Evolutionary conservation across 1,284 basidiomycete species (phyloP), one percentile per base, ranked within the genome.

Genomic region (Ceratobasidium sp.): DNA sequence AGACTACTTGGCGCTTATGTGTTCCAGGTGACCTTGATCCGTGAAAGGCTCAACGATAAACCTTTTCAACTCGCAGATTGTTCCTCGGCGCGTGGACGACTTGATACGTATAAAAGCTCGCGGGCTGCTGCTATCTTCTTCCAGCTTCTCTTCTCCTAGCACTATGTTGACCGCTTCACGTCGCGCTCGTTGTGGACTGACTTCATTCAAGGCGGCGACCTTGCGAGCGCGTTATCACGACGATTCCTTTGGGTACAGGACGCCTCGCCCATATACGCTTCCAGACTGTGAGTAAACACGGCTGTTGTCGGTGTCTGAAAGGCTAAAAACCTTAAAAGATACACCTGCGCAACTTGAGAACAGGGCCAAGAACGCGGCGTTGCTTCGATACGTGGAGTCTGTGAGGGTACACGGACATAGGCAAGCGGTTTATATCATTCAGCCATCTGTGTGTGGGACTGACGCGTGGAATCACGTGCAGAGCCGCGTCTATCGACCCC

Each of bases 381-480:
- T 97, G 16, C 85, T 97, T 48, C 92, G 96, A 55, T 96, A 96
- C 82, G 94, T 96, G 18, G 96, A 97, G 83, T 92, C 93, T 12
- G 89, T 96, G 80, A 89, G 96, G 33, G 79, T 83, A 50, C 86
- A 87, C 81, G 85, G 84, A 0, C 85, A 86, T 75, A 77, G 48
- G 54, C 33, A 77, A 69, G 66, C 68, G 2, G 66, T 23, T 50
- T 44, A 35, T 23, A 27, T 46, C 46, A 38, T 27, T 16, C n/a
- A 14, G 78, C 41, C 60, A 18, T 3, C 57, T 5, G 20, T 18
- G 44, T 55, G 35, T 54, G 66, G 38, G 38, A 60, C 69, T 71
- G 23, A 59, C 50, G 38, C 60, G 35, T 20, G 38, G 73, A 71
- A 90, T 88, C 0, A 93, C 94, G 81, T 93, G 93, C 27, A 89